These are phyloP conservation scores for Coffea eugenioides DNA, from an alignment of 257 asterid species.

Conservation along the genomic window DNA sequence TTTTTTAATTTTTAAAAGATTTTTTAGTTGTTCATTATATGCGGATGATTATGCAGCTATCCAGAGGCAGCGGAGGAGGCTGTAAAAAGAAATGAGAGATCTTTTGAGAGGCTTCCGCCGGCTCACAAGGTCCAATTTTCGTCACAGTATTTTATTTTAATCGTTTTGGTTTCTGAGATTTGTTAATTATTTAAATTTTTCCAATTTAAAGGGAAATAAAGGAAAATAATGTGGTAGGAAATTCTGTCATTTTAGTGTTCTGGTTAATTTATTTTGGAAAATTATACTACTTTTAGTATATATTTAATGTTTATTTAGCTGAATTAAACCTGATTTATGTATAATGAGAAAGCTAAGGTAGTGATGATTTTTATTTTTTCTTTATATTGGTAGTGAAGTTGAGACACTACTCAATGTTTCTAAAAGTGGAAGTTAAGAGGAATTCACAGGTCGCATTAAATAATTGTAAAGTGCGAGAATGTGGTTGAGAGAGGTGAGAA, in stretches of 20 bases:
- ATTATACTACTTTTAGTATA: too few relatives aligned
- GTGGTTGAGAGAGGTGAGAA: too few relatives aligned
- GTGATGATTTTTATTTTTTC: not conserved
- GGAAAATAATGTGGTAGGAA: not conserved
- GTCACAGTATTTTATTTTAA: not conserved
- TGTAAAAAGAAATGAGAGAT: conserved; percentile 76
- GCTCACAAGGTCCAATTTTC: conserved; percentile 68
- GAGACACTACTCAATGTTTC: not conserved
- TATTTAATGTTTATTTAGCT: not conserved
- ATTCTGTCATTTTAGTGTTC: too few relatives aligned
- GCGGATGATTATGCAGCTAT: conserved; percentile 50
- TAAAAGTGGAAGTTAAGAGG: too few relatives aligned
- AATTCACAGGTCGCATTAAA: too few relatives aligned
- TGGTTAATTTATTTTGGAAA: not conserved
- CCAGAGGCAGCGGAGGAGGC: conserved; percentile 96
- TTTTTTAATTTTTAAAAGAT: too few relatives aligned
- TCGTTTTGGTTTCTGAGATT: not conserved
- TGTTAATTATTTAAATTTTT: not conserved
- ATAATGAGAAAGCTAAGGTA: not conserved
- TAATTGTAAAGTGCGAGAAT: too few relatives aligned
- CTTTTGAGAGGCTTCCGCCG: conserved; percentile 58
- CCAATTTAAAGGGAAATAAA: not conserved
- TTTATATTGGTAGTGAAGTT: not conserved
- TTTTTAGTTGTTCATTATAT: conserved; percentile 5
- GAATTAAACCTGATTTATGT: not conserved